These are phyloP conservation scores for Xylaria sp. DNA, from an alignment of 495 filamentous ascomycete species.

Conservation along the genomic window DNA sequence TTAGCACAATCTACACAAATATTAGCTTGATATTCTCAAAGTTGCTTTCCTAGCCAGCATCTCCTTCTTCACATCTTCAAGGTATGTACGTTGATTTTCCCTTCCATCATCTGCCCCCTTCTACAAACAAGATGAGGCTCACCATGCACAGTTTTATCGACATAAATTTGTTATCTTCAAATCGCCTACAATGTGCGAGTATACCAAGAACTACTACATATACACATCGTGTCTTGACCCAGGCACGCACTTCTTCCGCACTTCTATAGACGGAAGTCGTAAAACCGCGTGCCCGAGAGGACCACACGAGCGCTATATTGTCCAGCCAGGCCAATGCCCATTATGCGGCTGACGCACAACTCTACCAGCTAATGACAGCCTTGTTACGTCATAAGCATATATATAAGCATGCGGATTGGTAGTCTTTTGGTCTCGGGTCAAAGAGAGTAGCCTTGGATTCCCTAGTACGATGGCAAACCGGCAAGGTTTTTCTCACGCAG, in stretches of 20 bases:
- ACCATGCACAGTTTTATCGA: constrained; percentile 10
- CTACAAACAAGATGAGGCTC: constrained; percentile 7
- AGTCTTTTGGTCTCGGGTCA: neutral
- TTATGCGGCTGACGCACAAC: constrained; percentile 57
- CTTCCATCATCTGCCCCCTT: neutral
- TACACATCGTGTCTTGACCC: constrained; percentile 74
- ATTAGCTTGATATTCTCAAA: neutral
- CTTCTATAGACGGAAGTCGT: constrained; percentile 67
- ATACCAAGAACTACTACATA: constrained; percentile 79
- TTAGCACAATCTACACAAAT: constrained; percentile 5
- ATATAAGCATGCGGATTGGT: neutral
- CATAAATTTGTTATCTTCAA: neutral
- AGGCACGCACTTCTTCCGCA: constrained; percentile 71
- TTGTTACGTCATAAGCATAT: neutral
- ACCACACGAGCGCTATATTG: constrained; percentile 79
- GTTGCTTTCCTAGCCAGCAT: neutral
- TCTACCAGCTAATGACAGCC: neutral
- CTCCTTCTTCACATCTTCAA: neutral
- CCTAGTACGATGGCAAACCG: neutral
- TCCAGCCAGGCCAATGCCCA: constrained; percentile 70
- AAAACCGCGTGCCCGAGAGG: constrained; percentile 66
- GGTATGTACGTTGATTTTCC: neutral
- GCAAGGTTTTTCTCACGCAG: neutral
- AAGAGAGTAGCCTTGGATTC: neutral
- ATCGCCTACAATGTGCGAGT: constrained; percentile 72